Evolutionary conservation across 2,329 filamentous ascomycete species (phyloP).

Genomic region (Dothideomycetes sp.): DNA sequence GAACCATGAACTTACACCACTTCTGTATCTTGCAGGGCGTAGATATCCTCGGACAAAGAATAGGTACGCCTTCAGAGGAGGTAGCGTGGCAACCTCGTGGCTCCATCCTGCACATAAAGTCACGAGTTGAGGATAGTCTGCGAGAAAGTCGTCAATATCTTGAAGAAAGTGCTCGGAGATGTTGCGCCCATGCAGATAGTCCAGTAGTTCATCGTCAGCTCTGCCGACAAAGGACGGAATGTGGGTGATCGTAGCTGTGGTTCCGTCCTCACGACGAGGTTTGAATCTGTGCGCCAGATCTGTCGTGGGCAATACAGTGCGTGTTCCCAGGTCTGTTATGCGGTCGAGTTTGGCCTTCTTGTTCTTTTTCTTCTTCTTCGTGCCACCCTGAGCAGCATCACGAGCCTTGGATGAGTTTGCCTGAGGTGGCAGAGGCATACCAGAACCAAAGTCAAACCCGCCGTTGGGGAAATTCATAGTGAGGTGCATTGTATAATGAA

Average conservation of each 20-base stretch:
- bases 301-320: background rate
- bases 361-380: too few relatives aligned
- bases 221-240: conserved; percentile 3
- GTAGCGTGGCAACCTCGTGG: background rate
- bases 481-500: too few relatives aligned
- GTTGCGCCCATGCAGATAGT: conserved; percentile 1
- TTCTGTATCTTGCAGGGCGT: conserved; percentile 3
- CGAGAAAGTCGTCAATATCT: conserved; percentile 7
- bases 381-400: too few relatives aligned
- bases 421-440: background rate
- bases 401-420: too few relatives aligned
- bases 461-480: too few relatives aligned
- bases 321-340: too few relatives aligned
- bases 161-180: conserved; percentile 4
- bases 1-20: background rate
- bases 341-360: too few relatives aligned
- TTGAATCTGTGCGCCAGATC: conserved; percentile 6
- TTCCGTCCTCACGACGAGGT: conserved; percentile 2
- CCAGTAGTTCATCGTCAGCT: conserved; percentile 4
- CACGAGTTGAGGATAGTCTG: background rate
- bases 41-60: conserved; percentile 8
- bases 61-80: conserved; percentile 3
- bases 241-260: background rate
- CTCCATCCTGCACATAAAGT: conserved; percentile 4
- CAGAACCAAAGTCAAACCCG: background rate